A percentile compares a stretch with the other conserved stretches of the same genome.
These are phyloP conservation scores for Syncephalastrum contaminatum DNA, from an alignment of 371 early-diverging fungal species.

Conservation along the genomic window DNA sequence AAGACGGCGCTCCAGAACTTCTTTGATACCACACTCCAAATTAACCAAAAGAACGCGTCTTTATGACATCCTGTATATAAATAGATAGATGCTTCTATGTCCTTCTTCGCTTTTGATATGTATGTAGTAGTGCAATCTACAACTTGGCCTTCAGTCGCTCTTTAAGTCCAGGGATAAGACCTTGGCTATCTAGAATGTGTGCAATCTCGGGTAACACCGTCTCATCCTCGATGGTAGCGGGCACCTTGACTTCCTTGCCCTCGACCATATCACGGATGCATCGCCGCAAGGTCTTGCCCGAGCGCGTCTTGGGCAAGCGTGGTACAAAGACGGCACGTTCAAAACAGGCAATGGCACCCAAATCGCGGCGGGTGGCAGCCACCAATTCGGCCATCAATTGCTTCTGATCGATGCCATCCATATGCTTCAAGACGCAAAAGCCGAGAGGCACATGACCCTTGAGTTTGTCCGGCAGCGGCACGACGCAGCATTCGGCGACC, in stretches of 20 bases:
- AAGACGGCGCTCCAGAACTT: slow-evolving; percentile 9
- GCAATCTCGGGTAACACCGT: slow-evolving; percentile 60
- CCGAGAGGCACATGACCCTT: slow-evolving; percentile 74
- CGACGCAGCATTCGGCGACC: slow-evolving; percentile 81
- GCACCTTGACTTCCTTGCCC: slow-evolving; percentile 58
- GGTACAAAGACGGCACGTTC: slow-evolving; percentile 64
- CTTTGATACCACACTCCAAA: slow-evolving; percentile 1
- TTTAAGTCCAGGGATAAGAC: slow-evolving; percentile 20
- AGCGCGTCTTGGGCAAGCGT: slow-evolving; percentile 90
- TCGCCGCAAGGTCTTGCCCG: slow-evolving; percentile 89
- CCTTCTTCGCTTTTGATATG: background rate
- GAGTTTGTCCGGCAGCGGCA: slow-evolving; percentile 62
- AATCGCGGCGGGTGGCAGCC: slow-evolving; percentile 51
- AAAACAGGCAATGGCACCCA: slow-evolving; percentile 83
- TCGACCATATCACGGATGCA: slow-evolving; percentile 76
- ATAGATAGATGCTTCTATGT: background rate
- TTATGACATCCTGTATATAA: background rate
- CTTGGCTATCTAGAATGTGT: slow-evolving; percentile 24
- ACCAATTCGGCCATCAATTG: slow-evolving; percentile 49
- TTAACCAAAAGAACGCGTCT: background rate
- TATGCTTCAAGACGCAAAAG: slow-evolving; percentile 53
- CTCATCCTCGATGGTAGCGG: slow-evolving; percentile 85
- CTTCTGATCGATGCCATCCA: slow-evolving; percentile 14
- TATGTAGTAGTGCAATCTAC: slow-evolving; percentile 2
- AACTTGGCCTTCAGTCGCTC: slow-evolving; percentile 9